Evolutionary conservation across 495 filamentous ascomycete species (phyloP), one percentile per base, ranked within the genome.

Genomic region (Penicillium arizonense): DNA sequence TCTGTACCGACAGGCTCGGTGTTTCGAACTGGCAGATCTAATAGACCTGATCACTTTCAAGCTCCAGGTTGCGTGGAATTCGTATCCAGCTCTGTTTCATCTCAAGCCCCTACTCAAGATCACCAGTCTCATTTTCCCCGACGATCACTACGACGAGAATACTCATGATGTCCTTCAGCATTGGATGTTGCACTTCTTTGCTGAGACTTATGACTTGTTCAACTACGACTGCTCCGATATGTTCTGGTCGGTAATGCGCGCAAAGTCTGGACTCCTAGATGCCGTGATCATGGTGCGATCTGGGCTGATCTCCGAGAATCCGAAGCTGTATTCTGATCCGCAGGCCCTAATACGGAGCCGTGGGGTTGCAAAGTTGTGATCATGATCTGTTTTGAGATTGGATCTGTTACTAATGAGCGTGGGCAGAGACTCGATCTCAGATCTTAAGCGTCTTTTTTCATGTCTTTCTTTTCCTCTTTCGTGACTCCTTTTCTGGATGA

Each of bases 31-130:
- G 7, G 8, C 9, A 3, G 39, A 48, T 1, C 32, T 65, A 12
- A 47, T 62, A 9, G 30, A 35, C 0, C 12, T 34, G 9, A 56
- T 57, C n/a, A 39, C 53, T 0, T 9, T 51, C 13, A 67, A 67
- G 37, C 52, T 67, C 1, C 61, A 64, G 26, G 49, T 49, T 2
- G 50, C 51, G 14, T 67, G 64, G 64, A 67, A 67, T n/a, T 58
- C 46, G 0, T 64, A 67, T 39, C 52, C 49, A 0, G 55, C 52
- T 9, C 12, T 61, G 0, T 44, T 13, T 6, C 58, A 59, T 11
- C 44, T 56, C 16, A 32, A 32, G 10, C 47, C 52, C 0, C 12
- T 65, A 2, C 44, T 65, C 0, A 40, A 50, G 1, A 28, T 63
- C 6, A 30, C 49, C 3, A 5, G 3, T 0, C 20, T 56, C 10